Conservation (phyloP, 1,284 basidiomycete species). For the Albatrellus sp. region DNA sequence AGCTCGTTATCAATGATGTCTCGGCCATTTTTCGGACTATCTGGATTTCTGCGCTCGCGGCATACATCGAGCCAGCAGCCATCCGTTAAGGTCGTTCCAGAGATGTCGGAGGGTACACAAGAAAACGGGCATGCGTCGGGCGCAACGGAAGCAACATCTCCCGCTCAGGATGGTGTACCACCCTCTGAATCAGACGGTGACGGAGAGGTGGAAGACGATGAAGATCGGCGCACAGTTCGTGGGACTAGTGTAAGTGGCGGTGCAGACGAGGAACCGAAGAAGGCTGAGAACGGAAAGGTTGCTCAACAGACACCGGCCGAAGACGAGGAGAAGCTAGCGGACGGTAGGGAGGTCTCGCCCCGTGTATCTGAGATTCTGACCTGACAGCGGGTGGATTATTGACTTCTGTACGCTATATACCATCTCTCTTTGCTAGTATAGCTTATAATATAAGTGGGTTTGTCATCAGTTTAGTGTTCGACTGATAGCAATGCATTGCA, state of each 20-base stretch:
- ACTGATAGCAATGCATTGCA: no score
- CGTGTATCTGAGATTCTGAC: background rate
- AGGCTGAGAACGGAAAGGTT: constrained; percentile 2
- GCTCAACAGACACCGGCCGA: background rate
- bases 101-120: constrained; percentile 6
- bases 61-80: constrained; percentile 31
- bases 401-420: no score
- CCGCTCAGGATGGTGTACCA: background rate
- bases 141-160: background rate
- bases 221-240: constrained; percentile 1
- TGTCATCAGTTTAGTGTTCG: no score
- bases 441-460: no score
- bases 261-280: constrained; percentile 15
- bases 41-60: constrained; percentile 49
- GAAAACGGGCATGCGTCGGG: background rate
- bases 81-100: constrained; percentile 15
- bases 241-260: background rate
- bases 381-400: background rate
- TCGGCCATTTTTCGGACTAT: constrained; percentile 39
- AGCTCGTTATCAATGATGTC: constrained; percentile 23
- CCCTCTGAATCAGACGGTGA: background rate
- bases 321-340: background rate
- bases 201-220: constrained; percentile 2
- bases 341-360: background rate
- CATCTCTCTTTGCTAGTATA: no score